Conservation (phyloP, 495 filamentous ascomycete species). For the Hypoxylon intermedium region DNA sequence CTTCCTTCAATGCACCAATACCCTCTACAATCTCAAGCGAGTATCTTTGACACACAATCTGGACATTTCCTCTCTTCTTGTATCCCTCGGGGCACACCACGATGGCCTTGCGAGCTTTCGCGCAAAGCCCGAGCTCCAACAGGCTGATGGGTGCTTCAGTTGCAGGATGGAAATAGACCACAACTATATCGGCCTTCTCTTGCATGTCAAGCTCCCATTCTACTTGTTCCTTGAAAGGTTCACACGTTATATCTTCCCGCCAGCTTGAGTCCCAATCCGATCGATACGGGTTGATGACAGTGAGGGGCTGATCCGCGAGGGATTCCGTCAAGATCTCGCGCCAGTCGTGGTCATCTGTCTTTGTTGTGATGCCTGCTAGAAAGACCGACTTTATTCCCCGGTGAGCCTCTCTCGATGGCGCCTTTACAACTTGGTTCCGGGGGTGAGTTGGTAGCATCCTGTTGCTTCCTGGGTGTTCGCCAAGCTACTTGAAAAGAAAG, state of each 20-base stretch:
- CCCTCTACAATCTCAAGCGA: conserved; percentile 47
- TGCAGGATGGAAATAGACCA: conserved; percentile 60
- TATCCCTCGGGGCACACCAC: conserved; percentile 61
- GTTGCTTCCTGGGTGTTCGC: background rate
- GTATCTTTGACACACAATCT: conserved; percentile 58
- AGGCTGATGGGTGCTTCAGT: conserved; percentile 58
- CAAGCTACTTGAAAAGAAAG: background rate
- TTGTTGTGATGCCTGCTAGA: conserved; percentile 52
- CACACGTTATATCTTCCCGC: conserved; percentile 52
- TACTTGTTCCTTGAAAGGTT: conserved; percentile 59
- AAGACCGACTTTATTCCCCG: conserved; percentile 46
- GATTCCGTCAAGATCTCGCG: conserved; percentile 44
- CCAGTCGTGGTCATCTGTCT: conserved; percentile 47
- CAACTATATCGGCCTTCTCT: conserved; percentile 59
- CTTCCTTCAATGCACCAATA: conserved; percentile 40
- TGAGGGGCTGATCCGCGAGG: conserved; percentile 55
- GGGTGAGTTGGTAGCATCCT: conserved; percentile 22
- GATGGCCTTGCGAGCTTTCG: conserved; percentile 53
- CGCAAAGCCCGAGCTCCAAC: conserved; percentile 61
- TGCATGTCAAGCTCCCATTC: conserved; percentile 66
- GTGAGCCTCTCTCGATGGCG: conserved; percentile 42
- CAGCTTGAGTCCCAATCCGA: conserved; percentile 62
- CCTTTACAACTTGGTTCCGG: conserved; percentile 41
- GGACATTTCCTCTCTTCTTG: conserved; percentile 63
- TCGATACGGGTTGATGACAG: conserved; percentile 65